Percentiles rank a stretch among this genome's conserved stretches.
Conservation (phyloP, 164 flowering plant genomes). For the Tetrastigma voinierianum region DNA sequence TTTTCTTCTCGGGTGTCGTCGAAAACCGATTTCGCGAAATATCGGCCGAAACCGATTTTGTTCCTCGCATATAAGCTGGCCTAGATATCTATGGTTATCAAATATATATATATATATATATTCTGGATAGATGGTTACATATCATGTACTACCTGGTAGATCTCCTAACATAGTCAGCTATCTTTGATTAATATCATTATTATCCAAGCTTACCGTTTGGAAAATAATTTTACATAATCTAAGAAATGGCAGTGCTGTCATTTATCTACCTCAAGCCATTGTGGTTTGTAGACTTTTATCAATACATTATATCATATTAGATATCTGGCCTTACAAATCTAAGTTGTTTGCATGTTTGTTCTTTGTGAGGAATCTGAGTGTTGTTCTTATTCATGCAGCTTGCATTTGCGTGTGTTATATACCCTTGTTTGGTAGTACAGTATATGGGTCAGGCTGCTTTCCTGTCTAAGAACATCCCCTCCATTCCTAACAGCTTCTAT, state of each 20-base stretch:
- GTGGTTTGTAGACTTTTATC: neutral
- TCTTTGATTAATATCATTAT: neutral
- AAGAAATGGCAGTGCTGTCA: neutral
- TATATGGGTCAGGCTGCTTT: conserved; percentile 95
- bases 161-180: neutral
- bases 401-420: conserved; percentile 66
- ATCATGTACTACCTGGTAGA: neutral
- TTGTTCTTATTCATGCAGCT: conserved; percentile 43
- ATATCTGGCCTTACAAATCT: neutral
- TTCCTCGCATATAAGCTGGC: too few species aligned
- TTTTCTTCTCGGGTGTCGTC: too few species aligned
- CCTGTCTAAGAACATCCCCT: conserved; percentile 47
- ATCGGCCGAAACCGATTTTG: too few species aligned
- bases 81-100: too few species aligned
- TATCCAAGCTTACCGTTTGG: neutral
- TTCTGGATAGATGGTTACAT: too few species aligned
- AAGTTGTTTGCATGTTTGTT: neutral
- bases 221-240: neutral
- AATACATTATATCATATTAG: neutral
- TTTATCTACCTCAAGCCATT: neutral
- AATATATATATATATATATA: too few species aligned
- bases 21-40: too few species aligned
- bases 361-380: neutral
- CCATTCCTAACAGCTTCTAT: conserved; percentile 46
- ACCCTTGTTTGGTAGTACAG: conserved; percentile 76